Conservation (phyloP, 495 filamentous ascomycete genomes). For the Stereocaulon alpinum region DNA sequence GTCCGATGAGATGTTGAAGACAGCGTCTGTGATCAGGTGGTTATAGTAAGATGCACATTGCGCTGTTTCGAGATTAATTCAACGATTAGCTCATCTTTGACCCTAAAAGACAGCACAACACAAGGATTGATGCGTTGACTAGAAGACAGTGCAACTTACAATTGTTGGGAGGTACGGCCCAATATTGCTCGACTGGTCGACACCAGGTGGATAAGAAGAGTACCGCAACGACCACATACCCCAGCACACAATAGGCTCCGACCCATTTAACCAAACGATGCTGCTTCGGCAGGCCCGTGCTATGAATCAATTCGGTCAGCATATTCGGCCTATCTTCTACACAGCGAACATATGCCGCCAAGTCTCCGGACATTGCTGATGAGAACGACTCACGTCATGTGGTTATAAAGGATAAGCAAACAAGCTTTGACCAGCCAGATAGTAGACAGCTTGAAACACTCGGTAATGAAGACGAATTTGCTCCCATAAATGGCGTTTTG, state of each 20-base stretch:
- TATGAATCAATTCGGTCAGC: slow-evolving; percentile 1
- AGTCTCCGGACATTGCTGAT: background rate
- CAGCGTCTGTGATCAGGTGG: slow-evolving; percentile 55
- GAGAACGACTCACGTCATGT: slow-evolving; percentile 36
- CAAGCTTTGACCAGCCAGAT: slow-evolving; percentile 47
- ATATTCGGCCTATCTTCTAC: background rate
- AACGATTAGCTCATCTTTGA: background rate
- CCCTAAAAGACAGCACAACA: background rate
- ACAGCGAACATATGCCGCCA: background rate
- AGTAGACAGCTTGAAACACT: slow-evolving; percentile 33
- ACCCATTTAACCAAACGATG: slow-evolving; percentile 45
- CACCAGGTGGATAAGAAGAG: slow-evolving; percentile 58
- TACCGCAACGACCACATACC: slow-evolving; percentile 50
- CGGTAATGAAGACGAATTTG: slow-evolving; percentile 44
- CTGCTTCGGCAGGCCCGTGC: slow-evolving; percentile 29
- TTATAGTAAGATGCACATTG: slow-evolving; percentile 30
- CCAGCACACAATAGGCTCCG: slow-evolving; percentile 41
- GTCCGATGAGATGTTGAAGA: slow-evolving; percentile 59
- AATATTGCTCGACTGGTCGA: slow-evolving; percentile 50
- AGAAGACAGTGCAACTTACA: slow-evolving; percentile 17
- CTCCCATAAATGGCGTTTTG: slow-evolving; percentile 39
- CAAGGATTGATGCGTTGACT: no score
- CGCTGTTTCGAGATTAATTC: slow-evolving; percentile 6
- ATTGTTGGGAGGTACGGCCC: slow-evolving; percentile 39
- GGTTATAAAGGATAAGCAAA: slow-evolving; percentile 43